These are phyloP conservation scores for Naganishia sp. DNA, from an alignment of 1,284 basidiomycete genomes.

Conservation along the genomic window DNA sequence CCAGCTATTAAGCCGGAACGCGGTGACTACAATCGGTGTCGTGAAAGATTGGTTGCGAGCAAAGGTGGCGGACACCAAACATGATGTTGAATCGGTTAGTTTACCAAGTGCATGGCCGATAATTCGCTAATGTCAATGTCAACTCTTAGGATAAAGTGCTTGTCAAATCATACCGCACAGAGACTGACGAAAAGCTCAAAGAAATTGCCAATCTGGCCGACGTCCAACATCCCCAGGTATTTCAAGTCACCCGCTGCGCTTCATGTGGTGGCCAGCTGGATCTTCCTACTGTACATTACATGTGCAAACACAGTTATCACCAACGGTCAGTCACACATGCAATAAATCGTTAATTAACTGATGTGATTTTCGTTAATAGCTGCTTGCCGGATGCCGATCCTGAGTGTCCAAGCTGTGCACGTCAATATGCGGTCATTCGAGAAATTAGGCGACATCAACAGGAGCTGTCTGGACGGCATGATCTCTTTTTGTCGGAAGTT, in stretches of 20 bases:
- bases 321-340: constrained; percentile 66
- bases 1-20: constrained; percentile 81
- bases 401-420: constrained; percentile 84
- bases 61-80: constrained; percentile 69
- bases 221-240: constrained; percentile 74
- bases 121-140: constrained; percentile 26
- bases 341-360: neutral
- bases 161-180: constrained; percentile 79
- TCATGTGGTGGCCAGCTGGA: constrained; percentile 85
- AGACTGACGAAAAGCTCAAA: constrained; percentile 76
- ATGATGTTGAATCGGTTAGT: constrained; percentile 77
- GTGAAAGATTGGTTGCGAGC: constrained; percentile 85
- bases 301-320: constrained; percentile 97
- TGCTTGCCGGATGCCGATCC: constrained; percentile 81
- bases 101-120: neutral
- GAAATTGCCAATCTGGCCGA: constrained; percentile 80
- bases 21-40: constrained; percentile 81
- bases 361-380: constrained; percentile 51
- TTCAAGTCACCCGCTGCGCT: constrained; percentile 90
- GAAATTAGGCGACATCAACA: constrained; percentile 84
- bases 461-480: constrained; percentile 77
- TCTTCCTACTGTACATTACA: constrained; percentile 91
- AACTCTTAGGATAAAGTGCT: constrained; percentile 72
- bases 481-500: constrained; percentile 82
- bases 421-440: constrained; percentile 81